Base-by-base conservation (phyloP, 352 stramenopile genomes). In the Phytophthora sp. region DNA sequence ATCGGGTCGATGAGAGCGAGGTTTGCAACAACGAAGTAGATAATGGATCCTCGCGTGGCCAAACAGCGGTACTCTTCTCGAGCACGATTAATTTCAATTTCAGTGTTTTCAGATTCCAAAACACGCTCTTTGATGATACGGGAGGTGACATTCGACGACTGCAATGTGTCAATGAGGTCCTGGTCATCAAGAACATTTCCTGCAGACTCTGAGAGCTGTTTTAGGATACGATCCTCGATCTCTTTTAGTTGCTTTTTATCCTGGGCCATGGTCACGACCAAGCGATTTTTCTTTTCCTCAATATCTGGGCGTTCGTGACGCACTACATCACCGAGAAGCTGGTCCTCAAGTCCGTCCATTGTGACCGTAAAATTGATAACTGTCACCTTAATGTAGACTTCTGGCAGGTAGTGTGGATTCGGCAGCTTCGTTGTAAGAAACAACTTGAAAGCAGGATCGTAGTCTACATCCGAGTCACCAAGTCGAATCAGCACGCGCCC, bases 321-420 rank as follows among this genome's bases (percentile, higher is more conserved):
- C n/a, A 98, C 94, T 1, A 97, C 93, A 28, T 95, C 89, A 5
- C 94, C 93, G 9, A 98, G 77, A 5, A 98, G 69, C 65, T 98
- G 94, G 42, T 98, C 89, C 43, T 98, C 93, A 11, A 98, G 63
- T 0, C 94, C 94, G 17, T 96, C 86, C 85, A 98, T 97, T 13
- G 94, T 98, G 41, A 98, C 92, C 1, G 94, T 98, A 63, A 98
- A 98, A 71, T 98, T 98, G 72, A 98, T 98, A 10, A 98, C 81
- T 3, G 93, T 98, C 35, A 98, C 94, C 67, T 98, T 98, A 67
- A 98, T 98, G 78, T 96, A 98, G 5, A 98, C 87, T 27, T 98
- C 94, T 0, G 94, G 94, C 7, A 98, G 68, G 57, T 98, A 98
- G 70, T 98, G 94, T 7, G 94, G 94, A 54, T 98, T 98, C 5